phyloP scores from a whole-genome alignment of 306 rosid genomes.

The Dalbergia oliveri region DNA sequence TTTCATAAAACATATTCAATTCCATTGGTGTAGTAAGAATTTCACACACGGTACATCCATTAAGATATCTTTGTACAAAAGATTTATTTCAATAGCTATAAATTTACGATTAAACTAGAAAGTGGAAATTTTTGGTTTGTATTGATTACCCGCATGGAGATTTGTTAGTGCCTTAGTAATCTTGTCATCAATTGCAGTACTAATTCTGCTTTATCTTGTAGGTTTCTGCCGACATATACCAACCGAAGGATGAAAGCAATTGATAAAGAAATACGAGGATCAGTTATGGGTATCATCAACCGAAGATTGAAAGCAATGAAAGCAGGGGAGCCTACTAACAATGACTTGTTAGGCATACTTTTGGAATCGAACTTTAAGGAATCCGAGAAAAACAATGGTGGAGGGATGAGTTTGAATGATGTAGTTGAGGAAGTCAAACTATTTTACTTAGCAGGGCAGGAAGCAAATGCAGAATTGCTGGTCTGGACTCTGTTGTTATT shows the following conservation, averaged over 20 bases:
- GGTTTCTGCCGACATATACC: constrained; percentile 53
- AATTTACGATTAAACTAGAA: background rate
- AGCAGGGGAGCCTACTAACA: constrained; percentile 52
- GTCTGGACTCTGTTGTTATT: constrained; percentile 51
- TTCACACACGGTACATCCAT: background rate
- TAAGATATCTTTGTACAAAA: background rate
- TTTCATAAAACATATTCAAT: background rate
- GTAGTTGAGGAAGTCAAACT: constrained; percentile 54
- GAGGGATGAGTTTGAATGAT: constrained; percentile 55
- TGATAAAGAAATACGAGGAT: constrained; percentile 47
- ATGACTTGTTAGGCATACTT: constrained; percentile 53
- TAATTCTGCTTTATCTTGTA: constrained; percentile 30
- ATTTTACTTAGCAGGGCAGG: constrained; percentile 54
- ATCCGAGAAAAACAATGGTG: constrained; percentile 48
- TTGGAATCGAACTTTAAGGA: constrained; percentile 55
- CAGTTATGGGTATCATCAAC: constrained; percentile 49
- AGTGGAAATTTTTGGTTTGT: background rate
- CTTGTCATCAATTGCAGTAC: background rate
- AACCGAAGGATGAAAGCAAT: constrained; percentile 58
- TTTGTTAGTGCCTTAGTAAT: background rate
- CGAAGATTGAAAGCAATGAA: constrained; percentile 50
- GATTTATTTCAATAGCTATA: background rate
- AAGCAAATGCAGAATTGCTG: constrained; percentile 53
- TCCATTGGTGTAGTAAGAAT: background rate
- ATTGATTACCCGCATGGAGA: background rate